Conservation (phyloP, 371 early-diverging fungal species). For the Dinochytrium kinnereticum region DNA sequence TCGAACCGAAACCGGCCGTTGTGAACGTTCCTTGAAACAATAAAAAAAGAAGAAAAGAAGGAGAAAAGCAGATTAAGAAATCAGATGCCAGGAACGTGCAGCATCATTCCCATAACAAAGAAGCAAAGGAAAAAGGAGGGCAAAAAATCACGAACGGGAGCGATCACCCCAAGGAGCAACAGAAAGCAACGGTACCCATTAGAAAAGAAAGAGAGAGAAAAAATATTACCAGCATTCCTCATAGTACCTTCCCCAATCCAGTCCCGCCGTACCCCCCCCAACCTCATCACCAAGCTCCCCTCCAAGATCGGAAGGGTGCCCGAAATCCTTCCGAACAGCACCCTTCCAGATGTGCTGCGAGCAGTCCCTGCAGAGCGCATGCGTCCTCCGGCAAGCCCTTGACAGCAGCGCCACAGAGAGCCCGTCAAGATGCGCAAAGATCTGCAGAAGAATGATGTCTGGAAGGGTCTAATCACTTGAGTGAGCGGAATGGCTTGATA, state of each 20-base stretch:
- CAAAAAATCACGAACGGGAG: no score
- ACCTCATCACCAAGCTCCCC: background rate
- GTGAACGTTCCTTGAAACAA: constrained; percentile 19
- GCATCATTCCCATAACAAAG: background rate
- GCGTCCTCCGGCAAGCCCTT: background rate
- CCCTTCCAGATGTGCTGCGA: background rate
- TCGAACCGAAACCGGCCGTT: constrained; percentile 31
- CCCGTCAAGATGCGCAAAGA: background rate
- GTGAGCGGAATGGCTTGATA: background rate
- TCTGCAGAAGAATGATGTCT: background rate
- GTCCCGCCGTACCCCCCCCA: background rate
- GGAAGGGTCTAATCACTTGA: background rate
- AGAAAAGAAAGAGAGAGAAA: no score
- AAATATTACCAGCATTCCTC: constrained; percentile 9
- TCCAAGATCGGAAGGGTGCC: background rate
- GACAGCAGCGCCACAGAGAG: background rate
- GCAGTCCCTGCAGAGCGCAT: background rate
- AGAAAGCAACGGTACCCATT: no score
- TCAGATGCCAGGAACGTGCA: background rate
- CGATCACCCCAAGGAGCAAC: no score
- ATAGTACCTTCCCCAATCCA: constrained; percentile 1
- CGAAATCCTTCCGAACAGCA: background rate
- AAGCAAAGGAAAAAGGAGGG: no score
- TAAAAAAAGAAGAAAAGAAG: background rate
- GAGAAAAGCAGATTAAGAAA: background rate